Evolutionary conservation across 352 stramenopile genomes (phyloP).

Genomic region (Phytophthora sojae): DNA sequence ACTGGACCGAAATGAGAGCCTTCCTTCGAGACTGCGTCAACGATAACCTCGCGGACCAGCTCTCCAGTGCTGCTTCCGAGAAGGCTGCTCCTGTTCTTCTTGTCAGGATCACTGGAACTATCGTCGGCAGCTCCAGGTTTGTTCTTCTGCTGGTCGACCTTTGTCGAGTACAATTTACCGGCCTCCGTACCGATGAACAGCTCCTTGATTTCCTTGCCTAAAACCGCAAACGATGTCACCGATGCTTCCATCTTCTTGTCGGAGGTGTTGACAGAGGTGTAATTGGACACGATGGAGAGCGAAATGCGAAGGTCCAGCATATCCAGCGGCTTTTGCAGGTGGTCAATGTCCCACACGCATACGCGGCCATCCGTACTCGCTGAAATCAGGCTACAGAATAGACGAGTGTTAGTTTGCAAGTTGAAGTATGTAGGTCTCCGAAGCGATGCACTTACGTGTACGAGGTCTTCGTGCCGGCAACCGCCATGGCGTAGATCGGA

Average conservation of each 20-base stretch:
- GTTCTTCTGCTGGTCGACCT: conserved; percentile 78
- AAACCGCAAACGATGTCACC: conserved; percentile 83
- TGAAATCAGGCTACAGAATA: conserved; percentile 70
- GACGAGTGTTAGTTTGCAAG: conserved; percentile 3
- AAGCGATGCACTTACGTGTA: conserved; percentile 66
- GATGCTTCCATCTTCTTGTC: conserved; percentile 90
- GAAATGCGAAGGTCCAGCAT: conserved; percentile 87
- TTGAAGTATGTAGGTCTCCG: conserved; percentile 6
- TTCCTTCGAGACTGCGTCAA: conserved; percentile 67
- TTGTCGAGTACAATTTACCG: conserved; percentile 81
- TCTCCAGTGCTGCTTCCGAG: conserved; percentile 34
- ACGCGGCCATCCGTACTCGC: conserved; percentile 89
- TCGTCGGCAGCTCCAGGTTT: conserved; percentile 49
- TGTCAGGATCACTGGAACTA: conserved; percentile 42
- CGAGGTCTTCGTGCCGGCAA: conserved; percentile 83
- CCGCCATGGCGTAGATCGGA: conserved; percentile 87
- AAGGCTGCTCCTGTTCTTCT: conserved; percentile 43
- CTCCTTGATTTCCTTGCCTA: conserved; percentile 85
- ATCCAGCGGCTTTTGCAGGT: conserved; percentile 84
- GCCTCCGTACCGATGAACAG: conserved; percentile 88
- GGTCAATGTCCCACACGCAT: conserved; percentile 87
- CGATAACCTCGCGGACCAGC: conserved; percentile 71
- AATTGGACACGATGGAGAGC: conserved; percentile 83
- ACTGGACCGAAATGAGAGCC: conserved; percentile 85
- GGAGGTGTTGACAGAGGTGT: conserved; percentile 64